These are phyloP conservation scores for Sclerotinia trifoliorum DNA, from an alignment of 2,329 filamentous ascomycete species.

Conservation along the genomic window DNA sequence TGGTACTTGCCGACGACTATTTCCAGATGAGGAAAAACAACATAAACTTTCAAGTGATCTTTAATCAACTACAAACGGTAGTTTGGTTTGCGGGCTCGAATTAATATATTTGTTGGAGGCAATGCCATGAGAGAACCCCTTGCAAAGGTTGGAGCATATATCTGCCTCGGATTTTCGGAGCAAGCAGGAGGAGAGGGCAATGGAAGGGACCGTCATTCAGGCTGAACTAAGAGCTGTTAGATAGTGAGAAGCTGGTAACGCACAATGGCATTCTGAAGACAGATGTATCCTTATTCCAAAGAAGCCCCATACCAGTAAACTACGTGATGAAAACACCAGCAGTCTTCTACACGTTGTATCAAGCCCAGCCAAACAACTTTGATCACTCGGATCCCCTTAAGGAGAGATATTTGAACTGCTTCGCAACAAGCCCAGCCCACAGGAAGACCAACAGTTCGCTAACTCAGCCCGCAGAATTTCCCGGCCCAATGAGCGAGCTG, in stretches of 20 bases:
- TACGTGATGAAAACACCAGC: not conserved
- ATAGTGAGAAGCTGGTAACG: not conserved
- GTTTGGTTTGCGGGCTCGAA: no score
- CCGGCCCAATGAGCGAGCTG: no score
- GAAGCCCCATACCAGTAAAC: not conserved
- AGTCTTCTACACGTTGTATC: not conserved
- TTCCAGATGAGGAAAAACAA: no score
- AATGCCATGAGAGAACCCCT: not conserved
- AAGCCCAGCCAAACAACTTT: not conserved
- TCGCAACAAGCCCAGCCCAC: not conserved
- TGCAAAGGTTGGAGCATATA: not conserved
- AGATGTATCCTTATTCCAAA: not conserved
- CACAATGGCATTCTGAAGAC: not conserved
- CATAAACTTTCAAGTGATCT: no score
- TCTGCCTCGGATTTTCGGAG: not conserved
- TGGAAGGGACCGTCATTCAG: not conserved
- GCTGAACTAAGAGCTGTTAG: not conserved
- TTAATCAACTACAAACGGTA: no score
- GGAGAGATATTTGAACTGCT: not conserved
- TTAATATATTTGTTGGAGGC: no score
- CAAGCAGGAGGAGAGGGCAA: not conserved
- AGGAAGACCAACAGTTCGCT: not conserved
- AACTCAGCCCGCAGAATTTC: not conserved
- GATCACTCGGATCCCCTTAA: not conserved
- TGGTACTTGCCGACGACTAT: no score